Evolutionary conservation across 495 filamentous ascomycete species (phyloP).

Genomic region (Lasiosphaeriaceae sp.): DNA sequence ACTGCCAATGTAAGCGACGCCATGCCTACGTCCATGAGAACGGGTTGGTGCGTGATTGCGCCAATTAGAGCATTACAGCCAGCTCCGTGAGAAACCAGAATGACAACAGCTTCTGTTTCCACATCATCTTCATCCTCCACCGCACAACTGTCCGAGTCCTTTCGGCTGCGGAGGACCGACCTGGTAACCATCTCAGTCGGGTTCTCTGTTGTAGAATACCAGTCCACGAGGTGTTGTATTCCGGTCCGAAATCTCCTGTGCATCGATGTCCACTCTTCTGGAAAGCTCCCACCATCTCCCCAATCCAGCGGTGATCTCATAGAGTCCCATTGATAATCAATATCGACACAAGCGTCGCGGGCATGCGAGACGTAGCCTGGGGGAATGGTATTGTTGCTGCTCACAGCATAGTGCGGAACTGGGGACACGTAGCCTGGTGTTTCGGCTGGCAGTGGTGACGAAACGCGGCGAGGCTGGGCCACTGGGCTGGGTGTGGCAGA

Average conservation of each 20-base stretch:
- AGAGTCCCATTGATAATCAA: conserved; percentile 95
- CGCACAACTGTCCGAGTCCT: conserved; percentile 8
- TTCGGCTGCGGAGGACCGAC: conserved; percentile 19
- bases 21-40: conserved; percentile 83
- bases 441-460: conserved; percentile 5
- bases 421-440: conserved; percentile 64
- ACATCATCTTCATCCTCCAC: conserved; percentile 45
- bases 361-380: conserved; percentile 86
- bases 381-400: conserved; percentile 74
- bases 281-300: conserved; percentile 82
- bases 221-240: conserved; percentile 68
- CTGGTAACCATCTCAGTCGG: conserved; percentile 46
- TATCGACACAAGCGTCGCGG: conserved; percentile 77
- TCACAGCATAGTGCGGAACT: conserved; percentile 78
- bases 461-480: not conserved
- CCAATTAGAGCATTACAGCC: conserved; percentile 96
- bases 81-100: conserved; percentile 94
- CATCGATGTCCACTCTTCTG: conserved; percentile 95
- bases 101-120: conserved; percentile 71
- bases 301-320: conserved; percentile 70
- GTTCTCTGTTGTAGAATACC: conserved; percentile 61
- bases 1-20: conserved; percentile 89
- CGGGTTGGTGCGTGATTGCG: conserved; percentile 81
- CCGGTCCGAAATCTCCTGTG: conserved; percentile 81
- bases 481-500: conserved; percentile 16